Evolutionary conservation across 2,329 filamentous ascomycete genomes (phyloP).

Genomic region (Aspergillus sp.): DNA sequence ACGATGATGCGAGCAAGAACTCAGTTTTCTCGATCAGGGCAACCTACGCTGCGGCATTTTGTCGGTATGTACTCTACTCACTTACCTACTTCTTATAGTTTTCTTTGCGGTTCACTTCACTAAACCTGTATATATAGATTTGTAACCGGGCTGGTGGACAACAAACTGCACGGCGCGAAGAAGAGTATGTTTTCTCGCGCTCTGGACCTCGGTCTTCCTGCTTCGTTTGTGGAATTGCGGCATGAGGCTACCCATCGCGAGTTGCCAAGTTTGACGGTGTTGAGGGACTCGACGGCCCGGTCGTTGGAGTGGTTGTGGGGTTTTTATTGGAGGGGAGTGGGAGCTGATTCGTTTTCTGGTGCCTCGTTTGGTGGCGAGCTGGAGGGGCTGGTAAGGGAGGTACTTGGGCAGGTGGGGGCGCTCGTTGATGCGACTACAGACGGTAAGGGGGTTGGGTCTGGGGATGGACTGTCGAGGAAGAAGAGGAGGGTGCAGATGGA

Average conservation of each 20-base stretch:
- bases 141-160: constrained; percentile 47
- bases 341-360: constrained; percentile 9
- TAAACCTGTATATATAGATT: constrained; percentile 30
- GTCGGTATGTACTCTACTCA: constrained; percentile 33
- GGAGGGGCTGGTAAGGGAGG: constrained; percentile 16
- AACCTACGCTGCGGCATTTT: constrained; percentile 47
- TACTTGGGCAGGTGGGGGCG: constrained; percentile 19
- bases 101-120: too few species aligned
- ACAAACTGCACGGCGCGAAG: constrained; percentile 41
- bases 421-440: neutral
- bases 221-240: constrained; percentile 81
- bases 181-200: constrained; percentile 48
- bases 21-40: constrained; percentile 47
- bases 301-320: constrained; percentile 84
- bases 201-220: constrained; percentile 44
- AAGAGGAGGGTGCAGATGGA: constrained; percentile 29
- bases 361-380: neutral
- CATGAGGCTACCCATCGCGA: constrained; percentile 91
- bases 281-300: constrained; percentile 67
- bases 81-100: neutral
- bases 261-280: constrained; percentile 70
- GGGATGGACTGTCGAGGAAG: constrained; percentile 24
- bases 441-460: neutral
- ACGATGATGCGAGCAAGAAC: constrained; percentile 41
- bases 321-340: constrained; percentile 72